A percentile compares a stretch with the other conserved stretches of the same genome.
Evolutionary conservation across 176 grass and related monocot species (phyloP).

Genomic region (Pontederia crassipes): DNA sequence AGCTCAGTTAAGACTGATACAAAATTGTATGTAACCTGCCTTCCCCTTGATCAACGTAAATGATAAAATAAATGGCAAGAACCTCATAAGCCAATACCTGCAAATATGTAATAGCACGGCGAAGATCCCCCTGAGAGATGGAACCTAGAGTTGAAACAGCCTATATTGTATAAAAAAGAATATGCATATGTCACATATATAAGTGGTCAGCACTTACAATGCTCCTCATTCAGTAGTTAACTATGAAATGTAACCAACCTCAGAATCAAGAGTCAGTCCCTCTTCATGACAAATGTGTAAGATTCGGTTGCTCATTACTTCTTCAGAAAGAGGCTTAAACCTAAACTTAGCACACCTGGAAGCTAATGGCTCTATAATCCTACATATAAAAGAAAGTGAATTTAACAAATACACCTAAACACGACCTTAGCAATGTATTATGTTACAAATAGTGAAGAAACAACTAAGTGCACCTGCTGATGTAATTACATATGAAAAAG

Average conservation of each 20-base stretch:
- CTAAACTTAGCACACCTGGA: conserved; percentile 99
- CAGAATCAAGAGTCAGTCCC: conserved; percentile 70
- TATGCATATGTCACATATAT: conserved; percentile 14
- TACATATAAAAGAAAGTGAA: conserved; percentile 21
- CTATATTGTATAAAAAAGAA: conserved; percentile 44
- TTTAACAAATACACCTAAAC: not conserved
- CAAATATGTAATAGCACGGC: conserved; percentile 92
- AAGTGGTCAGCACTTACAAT: not conserved
- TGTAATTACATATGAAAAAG: conserved; percentile 99
- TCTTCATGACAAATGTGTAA: conserved; percentile 91
- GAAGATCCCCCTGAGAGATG: conserved; percentile 98
- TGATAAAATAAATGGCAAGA: not conserved
- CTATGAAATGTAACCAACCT: conserved; percentile 38
- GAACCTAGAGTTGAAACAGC: conserved; percentile 62
- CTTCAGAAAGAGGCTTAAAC: conserved; percentile 93
- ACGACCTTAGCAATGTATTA: not conserved
- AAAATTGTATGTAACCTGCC: no score
- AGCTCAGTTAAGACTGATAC: no score
- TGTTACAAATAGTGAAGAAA: conserved; percentile 3
- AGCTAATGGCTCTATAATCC: conserved; percentile 96
- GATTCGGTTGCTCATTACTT: conserved; percentile 84
- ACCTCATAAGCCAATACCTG: conserved; percentile 40
- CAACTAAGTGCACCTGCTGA: conserved; percentile 67
- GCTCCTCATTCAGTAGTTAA: not conserved
- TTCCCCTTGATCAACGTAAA: no score